Evolutionary conservation across 345 rosid species (phyloP).

Genomic region (Pugionium dolabratum): DNA sequence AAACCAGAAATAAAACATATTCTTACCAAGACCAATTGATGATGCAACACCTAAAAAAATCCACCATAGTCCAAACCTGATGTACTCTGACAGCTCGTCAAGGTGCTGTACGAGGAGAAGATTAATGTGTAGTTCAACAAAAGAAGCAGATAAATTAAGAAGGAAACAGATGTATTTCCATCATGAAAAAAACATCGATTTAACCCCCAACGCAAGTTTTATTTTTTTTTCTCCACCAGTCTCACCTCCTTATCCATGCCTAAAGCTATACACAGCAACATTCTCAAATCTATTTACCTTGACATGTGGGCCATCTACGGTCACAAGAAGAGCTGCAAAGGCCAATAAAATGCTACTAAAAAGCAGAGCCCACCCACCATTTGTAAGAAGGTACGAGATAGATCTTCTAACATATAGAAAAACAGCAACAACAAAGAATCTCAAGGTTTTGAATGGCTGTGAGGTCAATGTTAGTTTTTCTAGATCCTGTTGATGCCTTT

Average conservation of each 20-base stretch:
- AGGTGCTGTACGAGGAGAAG: slow-evolving; percentile 54
- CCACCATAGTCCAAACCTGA: slow-evolving; percentile 88
- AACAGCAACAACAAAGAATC: slow-evolving; percentile 61
- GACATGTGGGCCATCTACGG: slow-evolving; percentile 68
- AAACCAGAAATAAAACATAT: neutral
- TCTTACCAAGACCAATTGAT: slow-evolving; percentile 95
- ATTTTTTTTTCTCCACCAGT: slow-evolving; percentile 2
- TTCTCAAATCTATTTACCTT: slow-evolving; percentile 49
- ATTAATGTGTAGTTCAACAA: neutral
- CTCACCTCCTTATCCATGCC: neutral
- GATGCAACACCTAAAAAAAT: slow-evolving; percentile 88
- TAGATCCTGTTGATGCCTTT: slow-evolving; percentile 45
- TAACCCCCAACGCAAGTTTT: neutral
- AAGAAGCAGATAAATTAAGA: slow-evolving; percentile 5
- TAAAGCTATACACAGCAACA: slow-evolving; percentile 16
- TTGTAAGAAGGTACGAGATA: slow-evolving; percentile 50
- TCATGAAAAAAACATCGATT: neutral
- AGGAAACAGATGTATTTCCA: neutral
- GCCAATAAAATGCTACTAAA: slow-evolving; percentile 44
- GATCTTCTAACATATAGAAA: slow-evolving; percentile 55
- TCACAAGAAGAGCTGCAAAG: slow-evolving; percentile 51
- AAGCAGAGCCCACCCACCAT: slow-evolving; percentile 65
- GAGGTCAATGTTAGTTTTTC: slow-evolving; percentile 54
- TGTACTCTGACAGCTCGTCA: slow-evolving; percentile 66
- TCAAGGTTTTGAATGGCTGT: slow-evolving; percentile 74